Evolutionary conservation across 176 grass and related monocot genomes (phyloP).

Genomic region (Oryza glaberrima): DNA sequence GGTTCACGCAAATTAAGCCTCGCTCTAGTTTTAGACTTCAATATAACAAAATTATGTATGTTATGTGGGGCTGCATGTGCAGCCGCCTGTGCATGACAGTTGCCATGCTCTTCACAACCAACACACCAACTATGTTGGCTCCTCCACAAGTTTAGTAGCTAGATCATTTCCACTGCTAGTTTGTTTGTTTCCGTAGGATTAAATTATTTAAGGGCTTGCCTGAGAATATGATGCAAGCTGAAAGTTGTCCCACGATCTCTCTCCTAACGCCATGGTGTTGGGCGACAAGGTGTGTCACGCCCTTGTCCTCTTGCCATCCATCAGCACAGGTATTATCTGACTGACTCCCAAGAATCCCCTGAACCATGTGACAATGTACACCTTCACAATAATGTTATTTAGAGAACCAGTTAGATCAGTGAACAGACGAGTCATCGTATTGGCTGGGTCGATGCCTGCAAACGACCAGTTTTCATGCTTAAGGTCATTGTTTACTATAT

Average conservation of each 20-base stretch:
- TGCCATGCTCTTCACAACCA: too few species aligned
- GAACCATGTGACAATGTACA: background rate
- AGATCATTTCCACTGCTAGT: background rate
- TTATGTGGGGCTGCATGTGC: background rate
- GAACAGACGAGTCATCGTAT: background rate
- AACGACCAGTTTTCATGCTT: background rate
- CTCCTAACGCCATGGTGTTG: too few species aligned
- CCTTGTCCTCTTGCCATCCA: too few species aligned
- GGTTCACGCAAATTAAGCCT: background rate
- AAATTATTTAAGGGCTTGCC: background rate
- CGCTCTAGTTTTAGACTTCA: background rate
- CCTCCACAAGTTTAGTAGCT: background rate
- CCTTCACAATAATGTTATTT: slow-evolving; percentile 16
- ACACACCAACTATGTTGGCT: too few species aligned
- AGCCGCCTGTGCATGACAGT: too few species aligned
- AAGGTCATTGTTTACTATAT: too few species aligned
- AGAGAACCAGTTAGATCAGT: background rate
- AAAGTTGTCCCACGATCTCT: too few species aligned
- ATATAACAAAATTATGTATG: background rate
- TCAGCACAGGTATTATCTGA: background rate
- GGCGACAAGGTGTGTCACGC: too few species aligned
- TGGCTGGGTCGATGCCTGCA: background rate
- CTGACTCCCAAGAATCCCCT: background rate
- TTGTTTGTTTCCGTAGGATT: background rate
- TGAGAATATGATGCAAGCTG: too few species aligned